phyloP scores from a whole-genome alignment of 1,139 yeast genomes.

The Casaregolazyma suthepensis region DNA sequence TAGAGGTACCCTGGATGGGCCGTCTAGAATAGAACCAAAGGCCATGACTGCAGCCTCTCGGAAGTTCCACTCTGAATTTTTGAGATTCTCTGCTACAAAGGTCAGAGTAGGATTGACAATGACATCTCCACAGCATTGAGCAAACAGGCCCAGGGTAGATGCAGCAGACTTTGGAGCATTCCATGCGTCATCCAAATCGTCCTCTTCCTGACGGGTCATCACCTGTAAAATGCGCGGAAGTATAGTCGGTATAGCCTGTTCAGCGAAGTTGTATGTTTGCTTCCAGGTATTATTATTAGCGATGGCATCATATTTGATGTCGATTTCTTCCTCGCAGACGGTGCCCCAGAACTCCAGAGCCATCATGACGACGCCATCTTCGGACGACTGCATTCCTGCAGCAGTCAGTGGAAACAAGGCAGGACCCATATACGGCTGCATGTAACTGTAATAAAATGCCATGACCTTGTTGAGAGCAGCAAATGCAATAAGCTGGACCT shows the following conservation, averaged over 20 bases:
- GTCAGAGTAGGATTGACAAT: conserved; percentile 79
- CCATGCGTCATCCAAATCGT: conserved; percentile 86
- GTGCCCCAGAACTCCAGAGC: conserved; percentile 99
- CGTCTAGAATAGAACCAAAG: conserved; percentile 92
- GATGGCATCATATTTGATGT: conserved; percentile 44
- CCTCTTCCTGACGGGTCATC: conserved; percentile 85
- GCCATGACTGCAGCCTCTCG: conserved; percentile 99
- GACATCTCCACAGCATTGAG: conserved; percentile 80
- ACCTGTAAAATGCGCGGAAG: conserved; percentile 78
- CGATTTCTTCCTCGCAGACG: conserved; percentile 93
- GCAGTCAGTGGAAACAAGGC: conserved; percentile 89
- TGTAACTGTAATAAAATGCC: conserved; percentile 79
- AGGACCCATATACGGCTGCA: conserved; percentile 96
- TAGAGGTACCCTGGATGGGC: conserved; percentile 76
- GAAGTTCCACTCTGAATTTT: conserved; percentile 64
- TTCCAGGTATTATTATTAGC: conserved; percentile 49
- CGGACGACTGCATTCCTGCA: conserved; percentile 80
- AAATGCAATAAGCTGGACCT: conserved; percentile 88
- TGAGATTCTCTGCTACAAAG: conserved; percentile 73
- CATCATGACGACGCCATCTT: conserved; percentile 92
- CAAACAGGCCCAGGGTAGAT: conserved; percentile 89
- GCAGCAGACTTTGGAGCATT: conserved; percentile 98
- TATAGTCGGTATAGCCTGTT: conserved; percentile 75
- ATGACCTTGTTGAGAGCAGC: conserved; percentile 93
- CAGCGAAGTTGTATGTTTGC: conserved; percentile 59